Conservation (phyloP, 441 rosid species). For the Eruca vesicaria region DNA sequence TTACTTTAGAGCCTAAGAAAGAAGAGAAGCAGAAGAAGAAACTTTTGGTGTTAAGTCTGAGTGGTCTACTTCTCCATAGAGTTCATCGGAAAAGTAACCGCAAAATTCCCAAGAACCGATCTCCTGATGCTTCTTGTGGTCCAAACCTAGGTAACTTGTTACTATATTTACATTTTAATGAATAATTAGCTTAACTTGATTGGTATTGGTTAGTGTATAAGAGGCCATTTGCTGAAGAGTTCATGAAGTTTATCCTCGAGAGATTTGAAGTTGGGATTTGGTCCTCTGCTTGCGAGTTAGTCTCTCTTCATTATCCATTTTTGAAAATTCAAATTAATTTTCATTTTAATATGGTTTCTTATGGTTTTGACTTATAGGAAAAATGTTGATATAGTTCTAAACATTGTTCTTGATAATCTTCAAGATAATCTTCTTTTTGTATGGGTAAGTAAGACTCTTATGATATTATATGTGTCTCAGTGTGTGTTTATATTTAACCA, state of each 20-base stretch:
- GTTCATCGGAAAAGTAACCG: neutral
- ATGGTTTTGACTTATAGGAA: constrained; percentile 22
- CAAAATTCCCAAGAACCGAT: neutral
- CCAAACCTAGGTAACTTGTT: constrained; percentile 20
- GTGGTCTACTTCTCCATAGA: constrained; percentile 39
- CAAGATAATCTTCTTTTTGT: constrained; percentile 38
- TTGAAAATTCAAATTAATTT: neutral
- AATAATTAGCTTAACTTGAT: neutral
- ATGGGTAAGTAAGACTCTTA: constrained; percentile 39
- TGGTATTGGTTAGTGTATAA: constrained; percentile 38
- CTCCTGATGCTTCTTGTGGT: constrained; percentile 37
- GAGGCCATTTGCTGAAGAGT: constrained; percentile 44
- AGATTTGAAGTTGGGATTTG: constrained; percentile 51
- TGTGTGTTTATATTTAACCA: neutral
- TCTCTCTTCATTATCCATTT: neutral
- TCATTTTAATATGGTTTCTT: neutral
- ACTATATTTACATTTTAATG: neutral
- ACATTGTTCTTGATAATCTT: constrained; percentile 18
- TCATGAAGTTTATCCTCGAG: constrained; percentile 43
- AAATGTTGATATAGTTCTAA: constrained; percentile 29
- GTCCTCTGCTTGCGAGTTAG: constrained; percentile 50
- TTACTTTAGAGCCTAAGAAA: constrained; percentile 20
- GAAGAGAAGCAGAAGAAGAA: constrained; percentile 29
- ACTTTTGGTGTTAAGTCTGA: constrained; percentile 35
- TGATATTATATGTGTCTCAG: neutral